Evolutionary conservation across 331 rosid genomes (phyloP), one percentile per base, ranked within the genome.

Genomic region (Malus hybrid): DNA sequence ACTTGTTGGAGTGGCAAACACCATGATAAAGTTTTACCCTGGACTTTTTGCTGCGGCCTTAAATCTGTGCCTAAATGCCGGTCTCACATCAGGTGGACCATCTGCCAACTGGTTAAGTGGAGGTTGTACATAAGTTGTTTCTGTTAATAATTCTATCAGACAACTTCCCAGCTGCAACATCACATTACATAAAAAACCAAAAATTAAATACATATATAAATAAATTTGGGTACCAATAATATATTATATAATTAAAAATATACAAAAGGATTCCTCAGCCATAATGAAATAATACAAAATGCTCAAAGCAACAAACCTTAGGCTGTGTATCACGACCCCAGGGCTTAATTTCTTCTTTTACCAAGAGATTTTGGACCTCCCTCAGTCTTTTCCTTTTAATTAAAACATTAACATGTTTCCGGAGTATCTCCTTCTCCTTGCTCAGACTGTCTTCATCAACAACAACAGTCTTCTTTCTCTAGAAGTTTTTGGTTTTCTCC

Each of bases 311-410:
- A 79, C 85, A 50, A 82, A 90, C 97, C 97, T 88, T 92, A 46
- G 93, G 92, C 74, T 90, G 97, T 50, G 81, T 81, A 80, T 79
- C 92, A 55, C 96, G 89, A 67, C 88, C 87, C 97, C 97, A 92
- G 63, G 93, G 87, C 72, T 81, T 83, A 78, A 82, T 82, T 39
- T 85, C 92, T 78, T 89, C 91, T 67, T 85, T 88, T 56, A 81
- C 82, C 90, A 92, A 54, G 65, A 90, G 81, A 70, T 81, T 81
- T 83, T 88, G 96, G 63, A 79, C 91, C 73, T 84, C 88, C 50
- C 74, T 85, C 77, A 92, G 73, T 79, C 83, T 78, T 82, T 80
- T 88, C 56, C 80, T 88, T 80, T 68, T 88, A 44, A 92, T 81
- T 80, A 92, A 83, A 78, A 83, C 79, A 75, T 90, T 90, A 67